These are phyloP conservation scores for Thalassiosira pacifica DNA, from an alignment of 352 stramenopile genomes.

Conservation along the genomic window DNA sequence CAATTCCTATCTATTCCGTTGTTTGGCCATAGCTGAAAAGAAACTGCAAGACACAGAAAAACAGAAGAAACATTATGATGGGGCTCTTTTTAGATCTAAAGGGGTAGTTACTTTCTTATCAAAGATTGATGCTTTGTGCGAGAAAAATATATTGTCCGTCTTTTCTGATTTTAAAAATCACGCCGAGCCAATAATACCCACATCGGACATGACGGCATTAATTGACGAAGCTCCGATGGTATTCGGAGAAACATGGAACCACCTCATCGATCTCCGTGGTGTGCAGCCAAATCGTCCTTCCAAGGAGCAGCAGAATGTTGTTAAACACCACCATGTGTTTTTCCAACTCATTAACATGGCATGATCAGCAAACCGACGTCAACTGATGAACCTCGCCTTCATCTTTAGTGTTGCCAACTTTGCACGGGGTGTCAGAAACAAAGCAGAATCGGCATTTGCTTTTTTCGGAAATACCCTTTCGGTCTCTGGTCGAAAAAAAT, in stretches of 20 bases:
- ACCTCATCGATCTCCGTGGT: not conserved
- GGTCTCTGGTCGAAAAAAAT: not conserved
- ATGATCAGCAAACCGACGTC: not conserved
- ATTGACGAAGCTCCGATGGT: slow-evolving; percentile 1
- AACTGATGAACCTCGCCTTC: slow-evolving; percentile 10
- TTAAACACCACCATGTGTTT: not conserved
- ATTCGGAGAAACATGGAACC: slow-evolving; percentile 6
- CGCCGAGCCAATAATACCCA: not conserved
- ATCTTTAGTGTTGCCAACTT: slow-evolving; percentile 19
- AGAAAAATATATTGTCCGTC: not conserved
- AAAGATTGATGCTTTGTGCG: not conserved
- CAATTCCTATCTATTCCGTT: not conserved
- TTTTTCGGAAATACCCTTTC: slow-evolving; percentile 15
- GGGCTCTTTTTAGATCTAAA: not conserved
- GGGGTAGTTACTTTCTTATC: not conserved
- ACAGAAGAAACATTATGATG: not conserved
- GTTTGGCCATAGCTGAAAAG: not conserved
- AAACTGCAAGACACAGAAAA: not conserved
- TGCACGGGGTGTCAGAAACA: slow-evolving; percentile 10
- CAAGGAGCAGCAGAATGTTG: not conserved
- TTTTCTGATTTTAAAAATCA: slow-evolving; percentile 18
- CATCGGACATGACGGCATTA: not conserved
- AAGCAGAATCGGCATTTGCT: slow-evolving; percentile 1
- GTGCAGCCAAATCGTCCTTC: not conserved
- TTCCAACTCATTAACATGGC: not conserved